Conservation (phyloP, 2,329 filamentous ascomycete genomes). For the Clonostachys byssicola region DNA sequence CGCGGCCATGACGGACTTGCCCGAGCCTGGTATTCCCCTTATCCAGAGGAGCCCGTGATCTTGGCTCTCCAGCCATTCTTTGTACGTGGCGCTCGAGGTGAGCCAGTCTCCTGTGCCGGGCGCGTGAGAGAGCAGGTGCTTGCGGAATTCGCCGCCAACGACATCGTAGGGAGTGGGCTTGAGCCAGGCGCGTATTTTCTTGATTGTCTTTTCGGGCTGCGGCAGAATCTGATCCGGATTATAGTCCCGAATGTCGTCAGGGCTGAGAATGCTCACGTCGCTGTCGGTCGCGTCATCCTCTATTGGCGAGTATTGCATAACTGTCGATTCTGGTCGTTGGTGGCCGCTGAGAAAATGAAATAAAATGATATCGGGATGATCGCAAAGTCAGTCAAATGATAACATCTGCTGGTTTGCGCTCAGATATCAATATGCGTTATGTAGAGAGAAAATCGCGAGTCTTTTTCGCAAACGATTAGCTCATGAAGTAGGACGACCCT, state of each 20-base stretch:
- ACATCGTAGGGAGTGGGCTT: background rate
- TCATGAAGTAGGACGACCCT: too few species aligned
- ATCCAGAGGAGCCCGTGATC: slow-evolving; percentile 1
- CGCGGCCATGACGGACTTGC: background rate
- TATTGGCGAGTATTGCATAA: too few species aligned
- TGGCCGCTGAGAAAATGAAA: too few species aligned
- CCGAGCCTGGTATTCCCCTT: background rate
- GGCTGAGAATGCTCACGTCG: background rate
- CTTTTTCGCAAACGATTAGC: too few species aligned
- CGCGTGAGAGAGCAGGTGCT: background rate
- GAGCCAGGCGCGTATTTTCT: background rate
- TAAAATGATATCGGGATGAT: too few species aligned
- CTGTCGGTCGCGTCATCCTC: too few species aligned
- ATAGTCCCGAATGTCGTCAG: background rate
- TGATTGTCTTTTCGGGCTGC: background rate
- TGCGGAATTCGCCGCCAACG: background rate
- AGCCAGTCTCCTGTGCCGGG: background rate
- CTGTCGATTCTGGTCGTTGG: too few species aligned
- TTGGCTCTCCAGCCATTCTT: background rate
- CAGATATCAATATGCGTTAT: too few species aligned
- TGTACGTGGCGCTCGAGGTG: background rate
- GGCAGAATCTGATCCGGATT: background rate
- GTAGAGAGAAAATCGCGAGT: too few species aligned
- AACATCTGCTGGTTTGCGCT: too few species aligned
- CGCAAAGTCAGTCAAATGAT: too few species aligned